Evolutionary conservation across 441 rosid genomes (phyloP), one percentile per base, ranked within the genome.

Genomic region (Eugenia klotzschiana): DNA sequence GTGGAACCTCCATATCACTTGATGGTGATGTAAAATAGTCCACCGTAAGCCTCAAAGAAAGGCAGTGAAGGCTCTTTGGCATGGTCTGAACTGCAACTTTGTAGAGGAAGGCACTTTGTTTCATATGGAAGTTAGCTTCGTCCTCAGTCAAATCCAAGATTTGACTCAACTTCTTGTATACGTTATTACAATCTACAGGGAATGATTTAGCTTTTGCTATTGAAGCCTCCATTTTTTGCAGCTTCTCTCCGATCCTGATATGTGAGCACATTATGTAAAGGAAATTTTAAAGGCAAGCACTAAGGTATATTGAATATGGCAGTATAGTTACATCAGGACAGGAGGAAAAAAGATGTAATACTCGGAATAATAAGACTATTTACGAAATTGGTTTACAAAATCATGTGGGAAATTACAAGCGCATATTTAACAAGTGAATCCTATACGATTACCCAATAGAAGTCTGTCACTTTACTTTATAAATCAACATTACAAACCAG

Each of bases 1-100:
- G 72, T 55, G 91, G 49, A 82, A 86, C 89, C 84, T 89, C 92
- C 86, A 84, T 53, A 85, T 89, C 92, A 82, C 81, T 86, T 54
- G 90, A 86, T 81, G 87, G 82, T 49, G 94, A 93, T 90, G 87
- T 90, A 90, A 95, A 97, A 89, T 91, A 92, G 79, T 97, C 99
- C 86, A 97, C 94, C 7, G 98, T 94, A 83, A 97, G 89, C 87
- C 93, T 94, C 98, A 95, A 92, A 81, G 94, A 93, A 84, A 97
- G 91, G 90, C 98, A 95, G 88, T 97, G 99, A 80, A 89, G 98
- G 90, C 97, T 92, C 91, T 92, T 97, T 50, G 98, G 98, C 93
- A 94, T 94, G 83, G 99, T 97, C 86, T 94, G 98, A 52, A 94
- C 93, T 55, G 96, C 96, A 81, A 95, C 93, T 88, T 93, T 97